Conservation (phyloP, 192 early-diverging fungal genomes). For the Allomyces javanicus region DNA sequence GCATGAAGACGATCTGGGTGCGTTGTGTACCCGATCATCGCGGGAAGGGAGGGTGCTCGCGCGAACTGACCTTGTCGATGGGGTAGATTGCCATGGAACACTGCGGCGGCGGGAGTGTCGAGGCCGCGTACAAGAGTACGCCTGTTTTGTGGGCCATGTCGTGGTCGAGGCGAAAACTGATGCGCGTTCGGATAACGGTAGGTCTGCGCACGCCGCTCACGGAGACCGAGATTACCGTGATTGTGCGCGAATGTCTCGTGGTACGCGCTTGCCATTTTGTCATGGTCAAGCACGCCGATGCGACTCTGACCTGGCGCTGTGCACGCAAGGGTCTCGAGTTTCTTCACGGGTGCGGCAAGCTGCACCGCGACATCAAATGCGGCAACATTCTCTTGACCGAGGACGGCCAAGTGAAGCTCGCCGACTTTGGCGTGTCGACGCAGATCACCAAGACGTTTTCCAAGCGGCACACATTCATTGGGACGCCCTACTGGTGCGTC, state of each 20-base stretch:
- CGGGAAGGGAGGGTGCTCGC: background rate
- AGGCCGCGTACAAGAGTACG: conserved; percentile 27
- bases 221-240: conserved; percentile 20
- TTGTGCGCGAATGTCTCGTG: conserved; percentile 22
- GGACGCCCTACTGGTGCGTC: conserved; percentile 49
- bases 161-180: too few relatives aligned
- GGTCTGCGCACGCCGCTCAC: conserved; percentile 15
- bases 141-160: too few relatives aligned
- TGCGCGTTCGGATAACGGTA: background rate
- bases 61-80: too few relatives aligned
- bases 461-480: conserved; percentile 25
- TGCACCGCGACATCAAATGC: conserved; percentile 38
- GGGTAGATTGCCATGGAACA: conserved; percentile 34
- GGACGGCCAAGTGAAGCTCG: conserved; percentile 50
- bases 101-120: conserved; percentile 38
- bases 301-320: too few relatives aligned
- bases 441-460: conserved; percentile 20
- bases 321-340: conserved; percentile 22
- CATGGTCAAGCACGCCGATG: too few relatives aligned
- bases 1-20: conserved; percentile 31
- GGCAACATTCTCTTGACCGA: conserved; percentile 51
- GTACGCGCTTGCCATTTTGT: conserved; percentile 6
- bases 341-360: conserved; percentile 28
- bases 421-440: conserved; percentile 57
- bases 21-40: background rate